Evolutionary conservation across 2,329 filamentous ascomycete species (phyloP).

Genomic region (Grosmannia clavigera): DNA sequence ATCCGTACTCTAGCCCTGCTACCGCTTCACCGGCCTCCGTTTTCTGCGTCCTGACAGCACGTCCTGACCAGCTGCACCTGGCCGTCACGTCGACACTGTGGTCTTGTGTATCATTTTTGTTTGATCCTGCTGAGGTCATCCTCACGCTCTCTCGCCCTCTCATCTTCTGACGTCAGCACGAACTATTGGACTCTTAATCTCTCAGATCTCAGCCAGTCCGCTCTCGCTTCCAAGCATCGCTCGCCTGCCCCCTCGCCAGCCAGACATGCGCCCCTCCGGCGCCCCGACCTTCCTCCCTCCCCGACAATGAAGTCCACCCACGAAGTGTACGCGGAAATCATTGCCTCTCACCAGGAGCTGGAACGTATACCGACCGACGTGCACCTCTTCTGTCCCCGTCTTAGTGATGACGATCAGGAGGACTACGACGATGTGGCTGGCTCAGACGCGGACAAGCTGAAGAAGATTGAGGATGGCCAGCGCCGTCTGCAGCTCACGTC

Average conservation of each 20-base stretch:
- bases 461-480: slow-evolving; percentile 46
- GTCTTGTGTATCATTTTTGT: neutral
- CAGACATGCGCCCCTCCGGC: neutral
- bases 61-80: too few species aligned
- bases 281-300: neutral
- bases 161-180: neutral
- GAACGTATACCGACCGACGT: slow-evolving; percentile 31
- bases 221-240: too few species aligned
- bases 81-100: too few species aligned
- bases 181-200: neutral
- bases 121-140: neutral
- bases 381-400: slow-evolving; percentile 58
- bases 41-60: neutral
- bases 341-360: slow-evolving; percentile 30
- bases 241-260: neutral
- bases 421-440: slow-evolving; percentile 47
- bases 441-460: slow-evolving; percentile 33
- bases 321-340: slow-evolving; percentile 27
- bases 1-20: too few species aligned
- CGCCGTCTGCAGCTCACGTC: slow-evolving; percentile 49
- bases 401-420: slow-evolving; percentile 48
- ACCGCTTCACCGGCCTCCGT: too few species aligned
- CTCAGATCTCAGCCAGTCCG: neutral
- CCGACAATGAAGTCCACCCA: slow-evolving; percentile 21
- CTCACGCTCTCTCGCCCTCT: neutral